phyloP scores from a whole-genome alignment of 331 rosid species.

The Arachis monticola region DNA sequence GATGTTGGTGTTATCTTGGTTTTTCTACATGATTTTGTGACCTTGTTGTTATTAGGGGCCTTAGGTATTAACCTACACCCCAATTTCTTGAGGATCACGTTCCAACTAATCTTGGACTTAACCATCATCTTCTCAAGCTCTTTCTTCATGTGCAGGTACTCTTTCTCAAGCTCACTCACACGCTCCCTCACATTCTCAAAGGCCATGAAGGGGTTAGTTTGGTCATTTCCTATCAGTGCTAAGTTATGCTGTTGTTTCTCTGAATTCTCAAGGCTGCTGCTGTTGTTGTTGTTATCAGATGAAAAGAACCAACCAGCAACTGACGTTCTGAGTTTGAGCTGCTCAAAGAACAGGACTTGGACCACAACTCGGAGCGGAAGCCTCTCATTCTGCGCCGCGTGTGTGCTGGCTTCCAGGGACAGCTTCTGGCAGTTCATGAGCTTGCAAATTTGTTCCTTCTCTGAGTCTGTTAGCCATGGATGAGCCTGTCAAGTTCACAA shows the following conservation, averaged over 20 bases:
- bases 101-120: slow-evolving; percentile 80
- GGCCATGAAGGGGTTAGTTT: slow-evolving; percentile 36
- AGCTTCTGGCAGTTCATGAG: slow-evolving; percentile 92
- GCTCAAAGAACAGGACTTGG: slow-evolving; percentile 92
- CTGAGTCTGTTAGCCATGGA: slow-evolving; percentile 77
- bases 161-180: slow-evolving; percentile 79
- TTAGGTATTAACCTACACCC: slow-evolving; percentile 27
- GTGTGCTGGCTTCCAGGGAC: slow-evolving; percentile 89
- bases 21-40: slow-evolving; percentile 45
- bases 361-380: slow-evolving; percentile 79
- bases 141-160: slow-evolving; percentile 72
- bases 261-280: slow-evolving; percentile 56
- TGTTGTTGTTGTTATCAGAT: slow-evolving; percentile 51
- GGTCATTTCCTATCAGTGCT: slow-evolving; percentile 44
- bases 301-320: slow-evolving; percentile 78
- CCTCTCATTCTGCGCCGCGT: slow-evolving; percentile 91
- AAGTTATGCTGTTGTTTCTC: slow-evolving; percentile 57
- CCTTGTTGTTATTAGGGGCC: slow-evolving; percentile 40
- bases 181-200: slow-evolving; percentile 64
- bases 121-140: slow-evolving; percentile 66
- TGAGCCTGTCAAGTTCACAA: slow-evolving; percentile 59
- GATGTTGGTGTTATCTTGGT: slow-evolving; percentile 55
- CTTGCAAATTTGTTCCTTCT: slow-evolving; percentile 86
- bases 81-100: slow-evolving; percentile 60
- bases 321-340: slow-evolving; percentile 77